A percentile compares a stretch with the other conserved stretches of the same genome.
Evolutionary conservation across 1,284 basidiomycete genomes (phyloP).

Genomic region (Pseudozyma sp.): DNA sequence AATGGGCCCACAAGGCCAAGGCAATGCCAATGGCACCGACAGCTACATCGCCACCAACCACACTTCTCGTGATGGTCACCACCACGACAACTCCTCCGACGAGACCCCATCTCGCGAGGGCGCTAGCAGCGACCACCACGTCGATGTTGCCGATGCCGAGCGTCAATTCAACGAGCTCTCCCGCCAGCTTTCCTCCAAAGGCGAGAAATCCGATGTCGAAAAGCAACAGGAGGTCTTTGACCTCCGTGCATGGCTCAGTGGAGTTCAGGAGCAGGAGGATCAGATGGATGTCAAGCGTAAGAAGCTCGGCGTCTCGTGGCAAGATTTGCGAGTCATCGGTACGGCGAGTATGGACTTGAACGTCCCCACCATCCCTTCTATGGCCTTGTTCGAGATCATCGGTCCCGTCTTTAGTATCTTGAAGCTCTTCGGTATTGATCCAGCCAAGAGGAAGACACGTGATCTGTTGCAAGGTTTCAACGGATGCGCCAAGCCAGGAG

Average conservation of each 20-base stretch:
- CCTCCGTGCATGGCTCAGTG: constrained; percentile 38
- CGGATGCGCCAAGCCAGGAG: constrained; percentile 56
- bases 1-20: constrained; percentile 17
- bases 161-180: constrained; percentile 36
- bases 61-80: constrained; percentile 14
- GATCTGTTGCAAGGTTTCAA: constrained; percentile 50
- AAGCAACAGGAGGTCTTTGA: constrained; percentile 33
- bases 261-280: constrained; percentile 33
- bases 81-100: constrained; percentile 17
- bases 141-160: constrained; percentile 42
- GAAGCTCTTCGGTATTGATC: constrained; percentile 47
- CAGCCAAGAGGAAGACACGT: constrained; percentile 34
- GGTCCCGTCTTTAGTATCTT: constrained; percentile 48
- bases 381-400: constrained; percentile 53
- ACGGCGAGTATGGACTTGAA: constrained; percentile 43
- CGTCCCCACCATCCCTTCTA: constrained; percentile 50
- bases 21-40: constrained; percentile 32
- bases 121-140: constrained; percentile 22
- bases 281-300: constrained; percentile 46
- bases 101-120: constrained; percentile 18
- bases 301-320: constrained; percentile 54
- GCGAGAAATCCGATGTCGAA: constrained; percentile 32
- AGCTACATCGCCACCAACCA: constrained; percentile 32
- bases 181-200: constrained; percentile 34
- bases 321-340: constrained; percentile 45